These are phyloP conservation scores for Telopea speciosissima DNA, from an alignment of 177 flowering plant species.

Conservation along the genomic window DNA sequence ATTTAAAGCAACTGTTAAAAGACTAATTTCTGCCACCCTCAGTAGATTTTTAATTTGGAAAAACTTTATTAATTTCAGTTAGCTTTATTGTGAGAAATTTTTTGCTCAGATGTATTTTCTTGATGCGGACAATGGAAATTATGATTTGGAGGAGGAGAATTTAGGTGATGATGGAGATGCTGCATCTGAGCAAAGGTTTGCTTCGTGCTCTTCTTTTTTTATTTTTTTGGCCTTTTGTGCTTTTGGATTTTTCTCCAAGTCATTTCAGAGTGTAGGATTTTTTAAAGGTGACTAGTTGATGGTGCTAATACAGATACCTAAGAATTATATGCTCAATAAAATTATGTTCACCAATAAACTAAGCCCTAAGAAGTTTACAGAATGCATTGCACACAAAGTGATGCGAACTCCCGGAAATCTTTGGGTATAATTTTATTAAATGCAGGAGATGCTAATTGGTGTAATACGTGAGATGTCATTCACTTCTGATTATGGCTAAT, in stretches of 20 bases:
- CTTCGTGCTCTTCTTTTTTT: neutral
- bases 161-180: conserved; percentile 27
- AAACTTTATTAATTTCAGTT: neutral
- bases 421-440: neutral
- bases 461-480: neutral
- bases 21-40: neutral
- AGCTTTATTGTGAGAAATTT: neutral
- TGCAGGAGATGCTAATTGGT: neutral
- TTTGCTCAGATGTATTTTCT: conserved; percentile 60
- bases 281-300: neutral
- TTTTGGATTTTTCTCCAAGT: neutral
- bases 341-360: neutral
- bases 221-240: neutral
- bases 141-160: conserved; percentile 37
- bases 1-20: neutral
- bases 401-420: neutral
- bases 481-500: no score
- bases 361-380: neutral
- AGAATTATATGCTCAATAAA: neutral
- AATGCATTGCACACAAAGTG: no score
- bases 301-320: neutral
- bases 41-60: neutral
- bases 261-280: neutral
- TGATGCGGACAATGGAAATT: conserved; percentile 57
- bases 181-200: conserved; percentile 40